Percentiles rank a stretch among this genome's conserved stretches.
phyloP scores from a whole-genome alignment of 2,329 filamentous ascomycete species.

The Stagonosporopsis tanaceti region DNA sequence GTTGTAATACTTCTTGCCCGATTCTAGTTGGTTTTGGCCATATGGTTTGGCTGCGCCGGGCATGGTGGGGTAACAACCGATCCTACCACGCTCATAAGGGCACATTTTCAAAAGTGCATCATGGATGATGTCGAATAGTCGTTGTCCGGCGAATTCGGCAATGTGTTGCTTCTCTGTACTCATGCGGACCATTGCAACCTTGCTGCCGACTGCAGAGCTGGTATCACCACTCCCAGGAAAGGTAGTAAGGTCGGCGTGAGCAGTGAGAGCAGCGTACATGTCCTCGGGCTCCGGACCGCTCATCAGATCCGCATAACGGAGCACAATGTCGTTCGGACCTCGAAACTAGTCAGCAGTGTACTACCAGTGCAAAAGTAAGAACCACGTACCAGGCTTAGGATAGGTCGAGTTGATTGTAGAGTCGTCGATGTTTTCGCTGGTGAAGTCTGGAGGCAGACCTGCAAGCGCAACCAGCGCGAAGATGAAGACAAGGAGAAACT shows the following conservation, averaged over 20 bases:
- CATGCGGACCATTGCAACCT: constrained; percentile 4
- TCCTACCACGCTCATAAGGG: constrained; percentile 1
- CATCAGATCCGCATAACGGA: background rate
- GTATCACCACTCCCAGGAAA: background rate
- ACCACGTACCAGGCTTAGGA: background rate
- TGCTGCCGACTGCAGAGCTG: background rate
- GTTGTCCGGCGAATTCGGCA: background rate
- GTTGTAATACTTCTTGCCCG: background rate
- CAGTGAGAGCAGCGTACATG: background rate
- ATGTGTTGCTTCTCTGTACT: constrained; percentile 8
- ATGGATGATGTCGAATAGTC: constrained; percentile 6
- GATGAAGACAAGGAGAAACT: background rate
- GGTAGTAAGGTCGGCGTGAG: background rate
- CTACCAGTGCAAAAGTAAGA: background rate
- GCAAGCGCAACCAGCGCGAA: background rate
- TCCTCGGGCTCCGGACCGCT: background rate
- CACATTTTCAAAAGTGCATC: constrained; percentile 4
- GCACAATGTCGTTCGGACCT: background rate
- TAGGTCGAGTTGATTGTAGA: background rate
- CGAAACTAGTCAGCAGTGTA: background rate
- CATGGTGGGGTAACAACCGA: constrained; percentile 10
- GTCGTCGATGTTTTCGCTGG: background rate
- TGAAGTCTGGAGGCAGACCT: background rate
- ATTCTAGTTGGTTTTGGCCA: background rate
- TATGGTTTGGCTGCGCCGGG: background rate